phyloP scores from a whole-genome alignment of 768 basidiomycete species.

The Leccinum subtestaceum region DNA sequence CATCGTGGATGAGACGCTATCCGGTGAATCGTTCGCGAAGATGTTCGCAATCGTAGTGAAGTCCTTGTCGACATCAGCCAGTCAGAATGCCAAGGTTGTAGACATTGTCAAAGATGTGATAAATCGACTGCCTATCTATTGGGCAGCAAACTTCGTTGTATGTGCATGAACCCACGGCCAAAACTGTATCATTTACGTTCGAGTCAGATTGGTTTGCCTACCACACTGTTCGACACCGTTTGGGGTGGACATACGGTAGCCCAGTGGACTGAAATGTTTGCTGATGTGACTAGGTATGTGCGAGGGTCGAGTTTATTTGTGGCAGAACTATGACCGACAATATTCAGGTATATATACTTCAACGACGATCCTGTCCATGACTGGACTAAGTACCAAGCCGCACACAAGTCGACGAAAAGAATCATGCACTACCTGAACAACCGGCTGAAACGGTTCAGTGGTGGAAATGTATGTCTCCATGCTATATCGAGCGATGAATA shows the following conservation, averaged over 20 bases:
- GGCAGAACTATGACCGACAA: background rate
- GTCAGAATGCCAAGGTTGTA: slow-evolving; percentile 31
- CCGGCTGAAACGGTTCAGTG: slow-evolving; percentile 18
- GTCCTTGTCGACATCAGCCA: slow-evolving; percentile 9
- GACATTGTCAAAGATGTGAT: slow-evolving; percentile 70
- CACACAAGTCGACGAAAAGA: slow-evolving; percentile 23
- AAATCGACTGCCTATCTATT: slow-evolving; percentile 58
- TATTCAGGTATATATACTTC: slow-evolving; percentile 36
- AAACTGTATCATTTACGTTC: background rate
- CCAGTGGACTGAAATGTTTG: slow-evolving; percentile 48
- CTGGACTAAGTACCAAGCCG: slow-evolving; percentile 32
- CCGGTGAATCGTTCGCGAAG: slow-evolving; percentile 9
- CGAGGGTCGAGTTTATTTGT: too few relatives aligned
- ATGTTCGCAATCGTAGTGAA: slow-evolving; percentile 11
- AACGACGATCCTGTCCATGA: slow-evolving; percentile 32
- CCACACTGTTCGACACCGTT: slow-evolving; percentile 33
- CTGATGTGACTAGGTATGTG: slow-evolving; percentile 39
- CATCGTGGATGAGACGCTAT: slow-evolving; percentile 14
- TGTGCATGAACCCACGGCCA: slow-evolving; percentile 18
- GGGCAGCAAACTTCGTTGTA: slow-evolving; percentile 59
- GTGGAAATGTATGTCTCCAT: slow-evolving; percentile 20
- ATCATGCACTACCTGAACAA: slow-evolving; percentile 26
- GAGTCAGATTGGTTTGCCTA: slow-evolving; percentile 29
- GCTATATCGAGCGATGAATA: background rate
- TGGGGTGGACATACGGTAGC: slow-evolving; percentile 41